Evolutionary conservation across 1,139 yeast genomes (phyloP).

Genomic region (Blastobotrys illinoisensis): DNA sequence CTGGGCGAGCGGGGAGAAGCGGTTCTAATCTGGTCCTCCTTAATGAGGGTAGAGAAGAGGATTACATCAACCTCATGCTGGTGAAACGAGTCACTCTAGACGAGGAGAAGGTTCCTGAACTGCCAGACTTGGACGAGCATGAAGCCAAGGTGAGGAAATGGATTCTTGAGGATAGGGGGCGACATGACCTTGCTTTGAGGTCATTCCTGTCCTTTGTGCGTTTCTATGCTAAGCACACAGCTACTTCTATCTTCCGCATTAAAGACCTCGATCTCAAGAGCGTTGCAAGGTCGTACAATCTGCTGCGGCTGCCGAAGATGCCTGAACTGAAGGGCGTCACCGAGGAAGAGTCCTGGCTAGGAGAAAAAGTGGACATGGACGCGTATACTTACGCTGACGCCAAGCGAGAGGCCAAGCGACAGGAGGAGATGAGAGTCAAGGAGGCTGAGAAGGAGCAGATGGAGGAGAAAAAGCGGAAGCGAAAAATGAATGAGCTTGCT

Average conservation of each 20-base stretch:
- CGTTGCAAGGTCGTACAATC: constrained; percentile 70
- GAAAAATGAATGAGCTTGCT: constrained; percentile 58
- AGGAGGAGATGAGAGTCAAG: constrained; percentile 43
- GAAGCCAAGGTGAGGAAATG: constrained; percentile 43
- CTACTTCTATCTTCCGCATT: constrained; percentile 80
- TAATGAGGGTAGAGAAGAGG: constrained; percentile 71
- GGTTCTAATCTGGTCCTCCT: constrained; percentile 77
- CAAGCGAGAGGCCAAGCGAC: constrained; percentile 57
- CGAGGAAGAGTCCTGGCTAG: constrained; percentile 63
- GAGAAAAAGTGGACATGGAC: constrained; percentile 54
- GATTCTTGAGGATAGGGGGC: constrained; percentile 65
- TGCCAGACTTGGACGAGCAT: constrained; percentile 12
- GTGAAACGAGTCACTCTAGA: constrained; percentile 61
- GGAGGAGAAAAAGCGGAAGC: constrained; percentile 41
- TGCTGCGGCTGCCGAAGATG: constrained; percentile 85
- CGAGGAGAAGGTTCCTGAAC: constrained; percentile 31
- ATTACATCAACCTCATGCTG: constrained; percentile 71
- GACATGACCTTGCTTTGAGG: constrained; percentile 73
- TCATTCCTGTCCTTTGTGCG: constrained; percentile 80
- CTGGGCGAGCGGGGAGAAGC: constrained; percentile 81
- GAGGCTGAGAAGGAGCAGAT: constrained; percentile 46
- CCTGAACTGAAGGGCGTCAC: constrained; percentile 68
- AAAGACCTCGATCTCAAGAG: constrained; percentile 66
- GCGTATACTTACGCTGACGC: constrained; percentile 57
- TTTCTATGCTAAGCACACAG: constrained; percentile 86